Base-by-base conservation (phyloP, 441 rosid genomes). In the Melastoma candidum region DNA sequence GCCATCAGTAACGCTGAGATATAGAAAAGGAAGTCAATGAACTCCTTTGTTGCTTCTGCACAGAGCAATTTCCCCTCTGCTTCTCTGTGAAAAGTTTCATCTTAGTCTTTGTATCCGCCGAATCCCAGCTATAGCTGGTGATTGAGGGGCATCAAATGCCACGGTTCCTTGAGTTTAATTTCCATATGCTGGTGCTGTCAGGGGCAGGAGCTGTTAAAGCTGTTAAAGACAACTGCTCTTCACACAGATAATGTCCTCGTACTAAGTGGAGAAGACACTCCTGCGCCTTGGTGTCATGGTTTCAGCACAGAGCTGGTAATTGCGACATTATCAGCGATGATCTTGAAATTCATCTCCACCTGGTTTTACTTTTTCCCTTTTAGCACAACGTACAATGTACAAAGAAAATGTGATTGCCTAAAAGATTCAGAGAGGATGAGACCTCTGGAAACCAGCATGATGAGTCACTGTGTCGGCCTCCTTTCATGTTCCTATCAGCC, bases 141-240 rank as follows among this genome's bases (percentile, higher is more conserved):
- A 11, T 25, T 7, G 11, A 9, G 8, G 6, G 9, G 6, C 17
- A 2, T 32, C 17, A 4, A 52, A n/a, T 4, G 12, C 10, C 44
- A 11, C n/a, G 12, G 7, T 7, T 44, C 17, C 59, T 9, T 52
- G 8, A 13, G 12, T 50, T 2, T 29, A 29, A 29, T 29, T 29
- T 3, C 36, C 3, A 36, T 36, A 36, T 9, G 41, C 41, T 12
- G 5, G 10, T n/a, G 0, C 29, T 46, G 4, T 22, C 13, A 71
- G 76, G 67, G 24, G 46, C 6, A 64, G 59, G 47, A 64, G 27
- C 3, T 71, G 36, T 51, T 71, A 48, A 68, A 64, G 56, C 22
- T 17, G 22, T 17, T 17, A 17, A 17, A 17, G 22, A 17, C 22
- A 17, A 64, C 72, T 24, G 53, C 67, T 27, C 5, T 71, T 26